These are phyloP conservation scores for Puccinia sorghi DNA, from an alignment of 1,284 basidiomycete species.

Conservation along the genomic window DNA sequence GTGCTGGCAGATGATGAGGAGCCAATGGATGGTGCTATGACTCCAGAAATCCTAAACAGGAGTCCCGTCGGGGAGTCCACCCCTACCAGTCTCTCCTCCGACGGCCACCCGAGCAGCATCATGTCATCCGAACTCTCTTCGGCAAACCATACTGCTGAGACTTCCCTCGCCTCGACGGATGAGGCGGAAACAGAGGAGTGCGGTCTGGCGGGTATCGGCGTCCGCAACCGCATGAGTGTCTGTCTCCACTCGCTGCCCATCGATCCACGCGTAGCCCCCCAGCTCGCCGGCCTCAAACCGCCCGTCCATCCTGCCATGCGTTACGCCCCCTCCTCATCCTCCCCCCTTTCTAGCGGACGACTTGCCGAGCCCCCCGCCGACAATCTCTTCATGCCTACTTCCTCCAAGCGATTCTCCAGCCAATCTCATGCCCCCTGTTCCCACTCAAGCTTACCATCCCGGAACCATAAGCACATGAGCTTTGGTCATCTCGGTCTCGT, in stretches of 20 bases:
- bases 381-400: background rate
- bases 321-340: slow-evolving; percentile 18
- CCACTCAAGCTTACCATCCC: background rate
- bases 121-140: slow-evolving; percentile 30
- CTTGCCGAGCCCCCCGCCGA: background rate
- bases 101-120: slow-evolving; percentile 19
- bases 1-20: too few species aligned
- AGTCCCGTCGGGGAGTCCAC: background rate
- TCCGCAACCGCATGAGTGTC: slow-evolving; percentile 6
- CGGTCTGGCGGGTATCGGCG: slow-evolving; percentile 14
- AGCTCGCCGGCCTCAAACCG: background rate
- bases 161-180: background rate
- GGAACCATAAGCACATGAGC: background rate
- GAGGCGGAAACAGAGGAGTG: background rate
- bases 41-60: background rate
- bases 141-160: slow-evolving; percentile 14
- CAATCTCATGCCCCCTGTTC: background rate
- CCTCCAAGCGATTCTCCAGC: background rate
- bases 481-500: slow-evolving; percentile 10
- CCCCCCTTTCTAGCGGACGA: slow-evolving; percentile 16
- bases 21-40: too few species aligned
- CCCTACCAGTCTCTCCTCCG: background rate
- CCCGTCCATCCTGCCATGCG: slow-evolving; percentile 2
- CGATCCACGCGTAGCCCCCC: background rate
- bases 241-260: slow-evolving; percentile 15